Percentiles rank a stretch among this genome's conserved stretches.
phyloP scores from a whole-genome alignment of 2,329 filamentous ascomycete species.

The Botrytis aclada region DNA sequence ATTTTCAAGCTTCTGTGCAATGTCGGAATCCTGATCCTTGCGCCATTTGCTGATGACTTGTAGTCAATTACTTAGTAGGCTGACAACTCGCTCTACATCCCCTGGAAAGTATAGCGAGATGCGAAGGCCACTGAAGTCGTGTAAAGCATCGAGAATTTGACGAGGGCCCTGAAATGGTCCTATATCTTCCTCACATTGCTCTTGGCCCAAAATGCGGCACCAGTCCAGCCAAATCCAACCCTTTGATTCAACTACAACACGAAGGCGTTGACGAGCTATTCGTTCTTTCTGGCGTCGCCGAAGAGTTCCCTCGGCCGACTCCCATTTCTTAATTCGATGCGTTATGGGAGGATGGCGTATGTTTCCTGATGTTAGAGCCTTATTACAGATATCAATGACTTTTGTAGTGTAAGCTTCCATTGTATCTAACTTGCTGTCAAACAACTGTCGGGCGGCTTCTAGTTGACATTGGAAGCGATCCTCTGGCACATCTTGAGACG shows the following conservation, averaged over 20 bases:
- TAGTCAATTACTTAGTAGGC: neutral
- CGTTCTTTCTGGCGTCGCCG: neutral
- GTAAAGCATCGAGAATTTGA: neutral
- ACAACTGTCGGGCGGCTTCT: neutral
- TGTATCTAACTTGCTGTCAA: neutral
- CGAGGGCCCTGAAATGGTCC: neutral
- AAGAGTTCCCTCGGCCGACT: neutral
- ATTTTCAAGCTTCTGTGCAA: neutral
- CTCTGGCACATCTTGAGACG: neutral
- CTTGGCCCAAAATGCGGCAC: neutral
- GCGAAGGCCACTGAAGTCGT: neutral
- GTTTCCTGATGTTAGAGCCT: neutral
- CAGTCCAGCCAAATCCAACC: neutral
- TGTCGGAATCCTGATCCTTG: neutral
- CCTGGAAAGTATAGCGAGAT: slow-evolving; percentile 1
- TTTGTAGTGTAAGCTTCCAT: neutral
- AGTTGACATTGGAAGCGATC: neutral
- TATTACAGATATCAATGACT: neutral
- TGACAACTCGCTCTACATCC: neutral
- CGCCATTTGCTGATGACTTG: neutral
- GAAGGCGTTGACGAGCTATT: neutral
- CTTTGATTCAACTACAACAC: neutral
- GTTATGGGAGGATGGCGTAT: neutral
- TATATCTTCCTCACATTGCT: neutral
- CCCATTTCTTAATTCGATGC: neutral